phyloP scores from a whole-genome alignment of 2,329 filamentous ascomycete genomes.

The Calcarisporium arbuscula region DNA sequence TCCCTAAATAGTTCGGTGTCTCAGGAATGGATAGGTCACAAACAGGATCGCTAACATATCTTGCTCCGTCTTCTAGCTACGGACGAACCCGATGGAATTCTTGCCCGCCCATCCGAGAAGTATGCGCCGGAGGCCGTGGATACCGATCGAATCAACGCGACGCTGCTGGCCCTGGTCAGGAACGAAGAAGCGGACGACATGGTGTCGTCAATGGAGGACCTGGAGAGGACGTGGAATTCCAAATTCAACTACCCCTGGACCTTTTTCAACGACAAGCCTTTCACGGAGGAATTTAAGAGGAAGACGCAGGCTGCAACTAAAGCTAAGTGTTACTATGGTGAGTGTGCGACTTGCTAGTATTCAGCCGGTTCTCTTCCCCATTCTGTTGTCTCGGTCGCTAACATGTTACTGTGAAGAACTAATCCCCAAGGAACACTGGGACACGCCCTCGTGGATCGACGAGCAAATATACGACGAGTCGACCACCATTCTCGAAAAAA shows the following conservation, averaged over 20 bases:
- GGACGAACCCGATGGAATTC: conserved; percentile 70
- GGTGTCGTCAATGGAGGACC: conserved; percentile 80
- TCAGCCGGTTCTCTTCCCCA: not conserved
- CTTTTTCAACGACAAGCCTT: conserved; percentile 95
- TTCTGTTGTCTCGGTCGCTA: conserved; percentile 1
- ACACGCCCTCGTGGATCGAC: conserved; percentile 87
- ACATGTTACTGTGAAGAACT: conserved; percentile 48
- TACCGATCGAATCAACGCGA: conserved; percentile 85
- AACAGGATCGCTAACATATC: not conserved
- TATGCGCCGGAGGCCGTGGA: conserved; percentile 72
- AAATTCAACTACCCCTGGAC: conserved; percentile 99
- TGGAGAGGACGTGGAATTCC: conserved; percentile 92
- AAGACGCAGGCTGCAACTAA: conserved; percentile 78
- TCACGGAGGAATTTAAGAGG: conserved; percentile 86
- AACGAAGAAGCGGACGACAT: conserved; percentile 84
- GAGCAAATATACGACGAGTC: conserved; percentile 79
- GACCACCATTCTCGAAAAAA: conserved; percentile 71
- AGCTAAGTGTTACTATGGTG: conserved; percentile 80
- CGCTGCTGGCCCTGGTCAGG: conserved; percentile 82
- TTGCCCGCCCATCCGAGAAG: conserved; percentile 67
- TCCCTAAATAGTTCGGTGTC: no score
- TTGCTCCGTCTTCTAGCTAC: conserved; percentile 55
- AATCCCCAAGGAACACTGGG: conserved; percentile 95
- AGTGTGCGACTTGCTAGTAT: no score
- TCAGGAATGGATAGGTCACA: not conserved